Evolutionary conservation across 2,329 filamentous ascomycete genomes (phyloP).

Genomic region (Fusarium nematophilum): DNA sequence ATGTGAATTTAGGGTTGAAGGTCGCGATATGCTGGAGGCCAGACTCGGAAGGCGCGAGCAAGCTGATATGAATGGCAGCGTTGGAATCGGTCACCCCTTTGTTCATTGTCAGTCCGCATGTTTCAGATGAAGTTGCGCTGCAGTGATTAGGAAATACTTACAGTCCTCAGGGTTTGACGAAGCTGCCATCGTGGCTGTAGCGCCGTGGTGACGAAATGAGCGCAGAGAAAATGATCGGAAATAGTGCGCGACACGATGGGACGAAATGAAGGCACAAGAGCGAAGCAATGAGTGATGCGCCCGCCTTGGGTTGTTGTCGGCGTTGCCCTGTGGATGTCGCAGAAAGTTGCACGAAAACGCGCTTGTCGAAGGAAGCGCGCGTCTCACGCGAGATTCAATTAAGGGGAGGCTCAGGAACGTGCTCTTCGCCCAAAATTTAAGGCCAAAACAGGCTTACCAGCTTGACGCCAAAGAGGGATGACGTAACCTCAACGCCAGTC

Average conservation of each 20-base stretch:
- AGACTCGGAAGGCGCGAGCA: slow-evolving; percentile 62
- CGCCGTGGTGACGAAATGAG: not conserved
- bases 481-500: slow-evolving; percentile 29
- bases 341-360: slow-evolving; percentile 24
- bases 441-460: not conserved
- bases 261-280: not conserved
- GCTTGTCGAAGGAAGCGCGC: slow-evolving; percentile 14
- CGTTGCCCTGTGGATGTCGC: slow-evolving; percentile 13
- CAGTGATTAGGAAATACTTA: slow-evolving; percentile 35
- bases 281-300: slow-evolving; percentile 17
- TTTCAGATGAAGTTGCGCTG: not conserved
- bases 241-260: slow-evolving; percentile 4
- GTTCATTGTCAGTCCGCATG: slow-evolving; percentile 25
- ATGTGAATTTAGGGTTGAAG: slow-evolving; percentile 90
- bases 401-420: slow-evolving; percentile 7
- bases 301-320: slow-evolving; percentile 8
- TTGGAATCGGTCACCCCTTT: slow-evolving; percentile 70
- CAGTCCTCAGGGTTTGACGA: slow-evolving; percentile 49
- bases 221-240: not conserved
- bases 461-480: slow-evolving; percentile 19
- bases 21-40: slow-evolving; percentile 68
- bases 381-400: slow-evolving; percentile 35
- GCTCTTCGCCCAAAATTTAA: slow-evolving; percentile 34
- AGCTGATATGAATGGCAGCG: slow-evolving; percentile 71
- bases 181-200: slow-evolving; percentile 42